These are phyloP conservation scores for Setaria viridis DNA, from an alignment of 202 grass and related monocot species.

Conservation along the genomic window DNA sequence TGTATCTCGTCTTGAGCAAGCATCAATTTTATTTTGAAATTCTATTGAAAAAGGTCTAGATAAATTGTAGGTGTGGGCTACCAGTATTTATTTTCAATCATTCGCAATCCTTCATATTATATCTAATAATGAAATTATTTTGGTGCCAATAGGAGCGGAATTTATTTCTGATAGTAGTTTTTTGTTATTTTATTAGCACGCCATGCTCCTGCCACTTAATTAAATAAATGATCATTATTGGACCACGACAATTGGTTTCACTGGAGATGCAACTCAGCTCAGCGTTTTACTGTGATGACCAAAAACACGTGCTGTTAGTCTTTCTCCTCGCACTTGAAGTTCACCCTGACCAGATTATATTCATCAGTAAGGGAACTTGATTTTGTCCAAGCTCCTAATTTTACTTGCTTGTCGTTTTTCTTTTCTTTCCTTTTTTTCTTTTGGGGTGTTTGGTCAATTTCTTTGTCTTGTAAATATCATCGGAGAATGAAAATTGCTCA, in stretches of 20 bases:
- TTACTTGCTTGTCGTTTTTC: slow-evolving; percentile 8
- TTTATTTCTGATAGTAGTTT: slow-evolving; percentile 12
- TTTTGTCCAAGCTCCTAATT: slow-evolving; percentile 27
- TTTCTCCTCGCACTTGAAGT: neutral
- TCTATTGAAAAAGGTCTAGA: neutral
- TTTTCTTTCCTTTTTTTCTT: neutral
- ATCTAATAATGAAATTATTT: slow-evolving; percentile 33
- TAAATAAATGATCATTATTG: neutral
- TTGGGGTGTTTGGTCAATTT: slow-evolving; percentile 9
- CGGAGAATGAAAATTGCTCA: neutral
- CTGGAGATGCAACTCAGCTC: neutral
- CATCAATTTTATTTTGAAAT: slow-evolving; percentile 11
- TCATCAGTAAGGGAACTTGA: slow-evolving; percentile 10
- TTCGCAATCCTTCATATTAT: neutral
- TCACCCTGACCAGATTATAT: slow-evolving; percentile 12
- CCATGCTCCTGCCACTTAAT: slow-evolving; percentile 14
- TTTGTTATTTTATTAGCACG: neutral
- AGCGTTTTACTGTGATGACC: neutral
- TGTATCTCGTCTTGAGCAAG: slow-evolving; percentile 12
- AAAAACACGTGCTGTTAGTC: neutral
- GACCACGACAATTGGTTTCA: neutral
- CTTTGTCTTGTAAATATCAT: slow-evolving; percentile 6
- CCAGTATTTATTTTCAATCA: too few species aligned
- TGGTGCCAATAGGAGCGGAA: neutral
- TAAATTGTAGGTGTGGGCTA: too few species aligned